Evolutionary conservation across 2,329 filamentous ascomycete genomes (phyloP), one percentile per base, ranked within the genome.

Genomic region (Epichloe scottii): DNA sequence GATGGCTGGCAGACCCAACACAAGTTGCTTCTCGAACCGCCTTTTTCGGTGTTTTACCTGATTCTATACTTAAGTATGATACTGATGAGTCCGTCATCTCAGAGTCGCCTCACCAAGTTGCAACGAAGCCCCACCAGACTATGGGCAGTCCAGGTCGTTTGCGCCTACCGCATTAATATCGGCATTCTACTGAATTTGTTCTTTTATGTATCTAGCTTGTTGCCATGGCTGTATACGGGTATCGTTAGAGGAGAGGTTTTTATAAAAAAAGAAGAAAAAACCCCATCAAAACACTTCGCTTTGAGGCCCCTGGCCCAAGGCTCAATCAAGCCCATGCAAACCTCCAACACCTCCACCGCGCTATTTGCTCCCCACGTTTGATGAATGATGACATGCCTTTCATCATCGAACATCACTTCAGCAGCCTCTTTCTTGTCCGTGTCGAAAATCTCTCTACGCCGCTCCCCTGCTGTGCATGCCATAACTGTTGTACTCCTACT

Each of bases 381-480:
- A 10, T 10, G 26, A 30, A 30, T 4, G 26, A 33, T 49, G 33
- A 15, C 37, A 11, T n/a, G 30, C 46, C 43, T 14, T 21, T 12
- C 2, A 5, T 12, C 2, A 5, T 12, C 7, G 10, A 11, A 11
- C 38, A 43, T 72, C 59, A 78, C 60, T 68, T 76, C 59, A 81
- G 81, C 14, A 81, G 66, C 39, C 74, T 68, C 53, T 71, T 71
- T 2, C 77, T 74, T 0, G 75, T 77, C 44, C 71, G 68, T 1
- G 72, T 68, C 0, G 76, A 74, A 51, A 83, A 84, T 34, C 81
- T 69, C 58, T 84, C 80, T 0, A 76, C 72, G 0, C 81, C 81
- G 51, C 72, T 80, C 39, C 70, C 68, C 51, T 80, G 76, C 60
- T 84, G 81, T 17, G 73, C 68, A 56, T 83, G 78, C 78, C 79